Evolutionary conservation across 163 green algal genomes (phyloP).

Genomic region (Picocystis sp.): DNA sequence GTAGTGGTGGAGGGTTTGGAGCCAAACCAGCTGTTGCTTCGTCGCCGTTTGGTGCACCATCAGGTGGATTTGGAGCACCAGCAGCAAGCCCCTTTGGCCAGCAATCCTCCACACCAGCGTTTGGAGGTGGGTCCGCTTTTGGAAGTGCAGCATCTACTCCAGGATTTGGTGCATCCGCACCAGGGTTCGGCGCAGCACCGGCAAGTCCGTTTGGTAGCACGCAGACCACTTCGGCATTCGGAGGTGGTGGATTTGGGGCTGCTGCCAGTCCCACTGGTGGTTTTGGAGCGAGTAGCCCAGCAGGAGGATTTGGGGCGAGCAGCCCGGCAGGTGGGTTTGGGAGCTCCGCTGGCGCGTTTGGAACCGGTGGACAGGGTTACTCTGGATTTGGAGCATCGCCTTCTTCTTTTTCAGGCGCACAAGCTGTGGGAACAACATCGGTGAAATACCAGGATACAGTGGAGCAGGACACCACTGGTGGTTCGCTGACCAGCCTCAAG

Average conservation of each 20-base stretch:
- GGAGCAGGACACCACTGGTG: background rate
- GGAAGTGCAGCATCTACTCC: conserved; percentile 14
- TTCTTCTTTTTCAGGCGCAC: no score
- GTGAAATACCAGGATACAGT: background rate
- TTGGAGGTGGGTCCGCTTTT: background rate
- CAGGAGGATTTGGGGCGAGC: background rate
- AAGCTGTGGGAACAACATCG: no score
- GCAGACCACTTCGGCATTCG: background rate
- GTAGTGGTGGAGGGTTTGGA: conserved; percentile 3
- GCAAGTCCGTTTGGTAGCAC: background rate
- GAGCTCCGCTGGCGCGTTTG: background rate
- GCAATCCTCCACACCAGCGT: conserved; percentile 2
- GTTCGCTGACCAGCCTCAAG: background rate
- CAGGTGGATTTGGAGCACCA: background rate
- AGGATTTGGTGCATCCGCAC: conserved; percentile 10
- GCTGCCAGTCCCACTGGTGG: background rate
- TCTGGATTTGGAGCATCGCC: no score
- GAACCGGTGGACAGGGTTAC: background rate
- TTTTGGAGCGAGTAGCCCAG: background rate
- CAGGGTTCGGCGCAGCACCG: background rate
- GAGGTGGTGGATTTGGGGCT: background rate
- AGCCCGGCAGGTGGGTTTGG: background rate
- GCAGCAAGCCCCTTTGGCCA: conserved; percentile 14
- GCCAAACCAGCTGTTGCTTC: background rate
- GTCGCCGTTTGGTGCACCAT: background rate